Base-by-base conservation (phyloP, 345 rosid species). In the Eucalyptus cloeziana region DNA sequence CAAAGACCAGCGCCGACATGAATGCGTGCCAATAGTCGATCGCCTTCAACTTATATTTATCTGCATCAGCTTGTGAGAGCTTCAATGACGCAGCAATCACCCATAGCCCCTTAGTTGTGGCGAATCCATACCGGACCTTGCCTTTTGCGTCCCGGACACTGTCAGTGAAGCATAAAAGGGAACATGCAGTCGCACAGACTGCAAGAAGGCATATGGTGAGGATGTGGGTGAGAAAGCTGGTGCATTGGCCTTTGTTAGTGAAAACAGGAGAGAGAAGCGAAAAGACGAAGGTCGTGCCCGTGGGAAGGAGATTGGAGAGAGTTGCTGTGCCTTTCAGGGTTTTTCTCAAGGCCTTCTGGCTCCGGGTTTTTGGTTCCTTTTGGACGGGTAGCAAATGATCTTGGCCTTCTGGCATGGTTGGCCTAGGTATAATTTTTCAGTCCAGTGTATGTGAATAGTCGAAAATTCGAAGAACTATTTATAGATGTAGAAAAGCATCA, bases 51-150 rank as follows among this genome's bases (percentile, higher is more conserved):
- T 86, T 89, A 80, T 94, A 95, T 24, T 89, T 93, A 5, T 85
- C 89, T 13, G 89, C 90, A 85, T 93, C 94, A 69, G 91, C 94
- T 0, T 31, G 88, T 1, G 94, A 60, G 60, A 95, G 89, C 44
- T 88, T 87, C 4, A 90, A 81, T 7, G 91, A 31, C 16, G 94
- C 94, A 49, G 95, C 97, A 10, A 94, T 88, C 12, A 94, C 93
- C 93, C 91, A 91, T 67, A 95, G 85, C 15, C 98, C 99, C 14
- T 52, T 89, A 50, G 64, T 85, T 7, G 98, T 93, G 16, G 95
- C 96, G 47, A 96, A 4, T 1, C 98, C 98, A 27, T 96, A 94
- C 49, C 96, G 92, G n/a, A 96, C 96, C 90, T 96, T 96, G 58
- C 98, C 96, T 51, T 85, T 90, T n/a, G 86, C 91, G 80, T 96